A percentile compares a stretch with the other conserved stretches of the same genome.
Conservation (phyloP, 2,329 filamentous ascomycete genomes). For the Fusarium cicatricum region DNA sequence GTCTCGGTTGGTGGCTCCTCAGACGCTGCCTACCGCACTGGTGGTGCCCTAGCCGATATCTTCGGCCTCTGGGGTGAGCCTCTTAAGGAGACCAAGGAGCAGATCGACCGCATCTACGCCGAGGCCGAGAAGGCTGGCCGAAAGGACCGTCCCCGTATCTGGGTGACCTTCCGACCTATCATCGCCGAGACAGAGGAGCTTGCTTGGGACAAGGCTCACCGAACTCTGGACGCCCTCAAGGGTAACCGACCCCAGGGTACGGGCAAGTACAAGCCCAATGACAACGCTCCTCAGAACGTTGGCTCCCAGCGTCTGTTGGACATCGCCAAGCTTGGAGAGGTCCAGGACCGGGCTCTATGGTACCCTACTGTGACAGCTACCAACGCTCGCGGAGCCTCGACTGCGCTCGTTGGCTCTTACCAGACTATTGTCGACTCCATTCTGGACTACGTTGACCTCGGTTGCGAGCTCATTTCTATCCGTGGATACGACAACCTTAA, state of each 20-base stretch:
- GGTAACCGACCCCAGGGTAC: constrained; percentile 49
- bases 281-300: constrained; percentile 60
- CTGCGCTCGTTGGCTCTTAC: constrained; percentile 63
- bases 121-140: constrained; percentile 66
- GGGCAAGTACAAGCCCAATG: constrained; percentile 37
- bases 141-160: constrained; percentile 64
- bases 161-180: constrained; percentile 71
- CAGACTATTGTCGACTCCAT: constrained; percentile 63
- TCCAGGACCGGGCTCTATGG: constrained; percentile 69
- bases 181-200: constrained; percentile 68
- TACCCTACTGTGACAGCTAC: constrained; percentile 70
- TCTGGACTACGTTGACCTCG: constrained; percentile 65
- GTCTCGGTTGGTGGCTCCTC: constrained; percentile 68
- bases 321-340: constrained; percentile 63
- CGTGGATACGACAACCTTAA: constrained; percentile 69
- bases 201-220: constrained; percentile 68
- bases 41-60: constrained; percentile 66
- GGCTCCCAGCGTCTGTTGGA: constrained; percentile 66
- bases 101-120: constrained; percentile 67
- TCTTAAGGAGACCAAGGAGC: constrained; percentile 68
- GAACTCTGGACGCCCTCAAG: constrained; percentile 61
- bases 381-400: constrained; percentile 66
- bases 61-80: constrained; percentile 72
- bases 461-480: constrained; percentile 65
- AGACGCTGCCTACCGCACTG: constrained; percentile 66